phyloP scores from a whole-genome alignment of 768 basidiomycete species.

The Mycena rebaudengoi region DNA sequence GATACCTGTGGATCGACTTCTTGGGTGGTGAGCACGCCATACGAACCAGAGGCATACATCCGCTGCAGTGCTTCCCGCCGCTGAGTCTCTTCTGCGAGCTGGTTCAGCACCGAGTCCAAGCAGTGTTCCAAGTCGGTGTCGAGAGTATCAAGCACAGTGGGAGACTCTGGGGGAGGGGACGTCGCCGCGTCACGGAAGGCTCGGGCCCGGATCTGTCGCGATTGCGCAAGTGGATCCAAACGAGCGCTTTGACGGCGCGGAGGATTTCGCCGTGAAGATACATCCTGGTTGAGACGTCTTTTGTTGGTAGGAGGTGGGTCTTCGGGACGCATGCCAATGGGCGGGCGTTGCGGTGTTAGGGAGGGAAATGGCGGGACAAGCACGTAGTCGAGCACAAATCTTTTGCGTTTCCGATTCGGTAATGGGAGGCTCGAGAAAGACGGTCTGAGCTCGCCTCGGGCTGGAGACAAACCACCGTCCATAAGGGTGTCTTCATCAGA shows the following conservation, averaged over 20 bases:
- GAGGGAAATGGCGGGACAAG: neutral
- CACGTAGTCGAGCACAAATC: neutral
- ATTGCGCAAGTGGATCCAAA: neutral
- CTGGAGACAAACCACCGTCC: neutral
- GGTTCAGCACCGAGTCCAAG: conserved; percentile 4
- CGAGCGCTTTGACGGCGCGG: neutral
- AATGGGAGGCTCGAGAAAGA: no score
- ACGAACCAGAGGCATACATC: neutral
- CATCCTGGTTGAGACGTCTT: neutral
- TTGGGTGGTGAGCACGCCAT: neutral
- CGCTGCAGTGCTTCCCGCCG: neutral
- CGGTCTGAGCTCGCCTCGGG: no score
- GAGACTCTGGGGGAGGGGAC: neutral
- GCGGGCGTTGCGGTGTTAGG: neutral
- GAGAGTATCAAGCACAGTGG: neutral
- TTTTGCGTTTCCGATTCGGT: conserved; percentile 1
- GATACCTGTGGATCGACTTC: neutral
- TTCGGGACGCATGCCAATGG: no score
- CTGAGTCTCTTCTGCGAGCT: conserved; percentile 3
- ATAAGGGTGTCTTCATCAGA: neutral
- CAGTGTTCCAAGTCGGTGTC: neutral
- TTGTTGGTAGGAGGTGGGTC: neutral
- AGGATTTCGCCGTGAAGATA: neutral
- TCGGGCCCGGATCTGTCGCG: neutral
- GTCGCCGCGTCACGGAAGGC: neutral